phyloP scores from a whole-genome alignment of 2,329 filamentous ascomycete genomes.

The Talaromyces sp. region DNA sequence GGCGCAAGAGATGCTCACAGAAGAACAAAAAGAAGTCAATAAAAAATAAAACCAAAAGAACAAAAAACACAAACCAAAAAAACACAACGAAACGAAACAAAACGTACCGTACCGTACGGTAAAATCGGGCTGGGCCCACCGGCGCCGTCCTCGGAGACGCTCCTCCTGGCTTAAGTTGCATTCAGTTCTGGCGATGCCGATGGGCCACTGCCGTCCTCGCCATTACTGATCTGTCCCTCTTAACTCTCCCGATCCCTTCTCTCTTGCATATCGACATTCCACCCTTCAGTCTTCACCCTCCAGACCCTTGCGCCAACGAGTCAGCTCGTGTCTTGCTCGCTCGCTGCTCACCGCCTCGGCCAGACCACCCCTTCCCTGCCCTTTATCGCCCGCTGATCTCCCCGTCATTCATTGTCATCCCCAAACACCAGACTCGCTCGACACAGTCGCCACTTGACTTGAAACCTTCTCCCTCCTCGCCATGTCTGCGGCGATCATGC shows the following conservation, averaged over 20 bases:
- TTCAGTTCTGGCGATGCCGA: not conserved
- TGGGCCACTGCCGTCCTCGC: not conserved
- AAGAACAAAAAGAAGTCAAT: no score
- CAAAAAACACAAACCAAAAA: not conserved
- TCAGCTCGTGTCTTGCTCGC: not conserved
- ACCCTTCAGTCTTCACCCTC: not conserved
- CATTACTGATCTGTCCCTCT: not conserved
- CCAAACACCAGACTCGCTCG: not conserved
- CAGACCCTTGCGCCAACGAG: not conserved
- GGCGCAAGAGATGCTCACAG: no score
- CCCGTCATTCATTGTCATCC: not conserved
- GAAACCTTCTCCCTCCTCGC: not conserved
- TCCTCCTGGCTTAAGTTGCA: not conserved
- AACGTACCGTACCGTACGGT: not conserved
- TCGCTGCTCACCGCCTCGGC: slow-evolving; percentile 3
- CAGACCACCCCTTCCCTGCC: not conserved
- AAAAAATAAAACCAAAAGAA: no score
- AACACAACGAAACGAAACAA: not conserved
- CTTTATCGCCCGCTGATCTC: not conserved
- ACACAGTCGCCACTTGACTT: not conserved
- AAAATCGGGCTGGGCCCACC: not conserved
- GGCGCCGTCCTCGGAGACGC: not conserved
- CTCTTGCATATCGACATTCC: not conserved
- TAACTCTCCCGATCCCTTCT: not conserved
- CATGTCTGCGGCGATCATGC: slow-evolving; percentile 1